A percentile compares a stretch with the other conserved stretches of the same genome.
phyloP scores from a whole-genome alignment of 768 basidiomycete species.

The Psilocybe sp. region DNA sequence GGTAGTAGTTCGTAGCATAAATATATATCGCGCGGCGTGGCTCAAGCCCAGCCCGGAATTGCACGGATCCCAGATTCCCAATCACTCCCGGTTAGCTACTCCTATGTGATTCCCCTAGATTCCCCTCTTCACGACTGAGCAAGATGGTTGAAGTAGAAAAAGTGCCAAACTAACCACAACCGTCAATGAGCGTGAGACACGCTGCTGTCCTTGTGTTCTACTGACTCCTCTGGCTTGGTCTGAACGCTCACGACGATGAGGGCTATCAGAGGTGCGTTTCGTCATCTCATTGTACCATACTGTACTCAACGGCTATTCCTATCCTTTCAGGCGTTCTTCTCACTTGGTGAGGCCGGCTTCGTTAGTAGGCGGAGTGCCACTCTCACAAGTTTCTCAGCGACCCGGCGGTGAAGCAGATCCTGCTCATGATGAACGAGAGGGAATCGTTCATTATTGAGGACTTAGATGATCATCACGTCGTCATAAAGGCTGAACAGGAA shows the following conservation, averaged over 20 bases:
- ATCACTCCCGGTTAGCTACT: not conserved
- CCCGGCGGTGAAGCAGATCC: conserved; percentile 86
- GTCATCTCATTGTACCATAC: not conserved
- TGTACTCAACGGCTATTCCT: not conserved
- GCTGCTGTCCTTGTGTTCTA: too few relatives aligned
- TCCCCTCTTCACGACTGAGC: not conserved
- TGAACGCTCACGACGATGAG: conserved; percentile 40
- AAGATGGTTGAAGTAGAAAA: not conserved
- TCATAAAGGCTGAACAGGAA: conserved; percentile 82
- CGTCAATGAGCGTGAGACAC: conserved; percentile 9
- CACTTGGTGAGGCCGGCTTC: conserved; percentile 48
- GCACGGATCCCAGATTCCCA: not conserved
- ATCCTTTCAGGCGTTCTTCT: conserved; percentile 54
- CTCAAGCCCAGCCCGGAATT: conserved; percentile 1
- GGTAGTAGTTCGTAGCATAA: conserved; percentile 4
- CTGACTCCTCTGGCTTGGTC: conserved; percentile 6
- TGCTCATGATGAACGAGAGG: conserved; percentile 79
- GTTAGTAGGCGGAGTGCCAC: not conserved
- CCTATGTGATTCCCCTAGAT: not conserved
- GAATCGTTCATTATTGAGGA: conserved; percentile 84
- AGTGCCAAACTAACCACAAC: not conserved
- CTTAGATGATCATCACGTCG: conserved; percentile 77
- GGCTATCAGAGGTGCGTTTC: conserved; percentile 56
- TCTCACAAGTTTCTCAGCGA: conserved; percentile 47
- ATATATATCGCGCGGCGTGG: not conserved